These are phyloP conservation scores for Neostapfia colusana DNA, from an alignment of 176 grass and related monocot species.

Conservation along the genomic window DNA sequence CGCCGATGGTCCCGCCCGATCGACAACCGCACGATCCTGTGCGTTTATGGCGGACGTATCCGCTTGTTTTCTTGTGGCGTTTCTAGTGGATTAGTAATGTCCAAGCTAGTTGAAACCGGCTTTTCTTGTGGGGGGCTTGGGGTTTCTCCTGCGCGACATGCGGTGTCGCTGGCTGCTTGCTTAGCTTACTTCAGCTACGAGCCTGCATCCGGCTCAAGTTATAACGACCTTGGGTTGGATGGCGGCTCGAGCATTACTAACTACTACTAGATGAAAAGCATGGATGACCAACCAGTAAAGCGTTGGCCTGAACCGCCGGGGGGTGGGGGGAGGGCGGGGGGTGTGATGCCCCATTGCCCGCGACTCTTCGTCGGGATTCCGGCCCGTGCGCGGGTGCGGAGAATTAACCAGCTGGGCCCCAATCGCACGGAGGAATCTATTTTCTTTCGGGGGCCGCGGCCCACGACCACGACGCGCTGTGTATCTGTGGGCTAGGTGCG, in stretches of 20 bases:
- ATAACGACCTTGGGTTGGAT: not conserved
- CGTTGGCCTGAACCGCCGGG: too few relatives aligned
- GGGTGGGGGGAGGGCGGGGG: too few relatives aligned
- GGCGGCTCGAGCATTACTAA: not conserved
- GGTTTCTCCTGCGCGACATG: not conserved
- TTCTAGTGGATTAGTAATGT: slow-evolving; percentile 36
- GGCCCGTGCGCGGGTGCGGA: too few relatives aligned
- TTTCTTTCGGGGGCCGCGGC: too few relatives aligned
- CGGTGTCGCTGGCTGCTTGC: not conserved
- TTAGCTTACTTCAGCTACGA: not conserved
- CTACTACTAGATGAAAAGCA: not conserved
- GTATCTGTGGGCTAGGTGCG: too few relatives aligned
- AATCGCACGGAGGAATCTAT: too few relatives aligned
- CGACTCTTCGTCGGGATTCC: too few relatives aligned
- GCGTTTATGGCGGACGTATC: slow-evolving; percentile 30
- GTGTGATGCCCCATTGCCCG: too few relatives aligned
- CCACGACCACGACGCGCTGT: too few relatives aligned
- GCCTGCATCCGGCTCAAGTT: not conserved
- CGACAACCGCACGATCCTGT: slow-evolving; percentile 23
- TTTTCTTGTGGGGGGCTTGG: slow-evolving; percentile 7
- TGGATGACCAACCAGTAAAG: not conserved
- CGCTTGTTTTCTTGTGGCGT: not conserved
- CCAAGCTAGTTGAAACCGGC: slow-evolving; percentile 24
- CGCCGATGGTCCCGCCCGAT: not conserved
- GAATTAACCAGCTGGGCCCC: too few relatives aligned